phyloP scores from a whole-genome alignment of 768 basidiomycete species.

The Suillus clintonianus region DNA sequence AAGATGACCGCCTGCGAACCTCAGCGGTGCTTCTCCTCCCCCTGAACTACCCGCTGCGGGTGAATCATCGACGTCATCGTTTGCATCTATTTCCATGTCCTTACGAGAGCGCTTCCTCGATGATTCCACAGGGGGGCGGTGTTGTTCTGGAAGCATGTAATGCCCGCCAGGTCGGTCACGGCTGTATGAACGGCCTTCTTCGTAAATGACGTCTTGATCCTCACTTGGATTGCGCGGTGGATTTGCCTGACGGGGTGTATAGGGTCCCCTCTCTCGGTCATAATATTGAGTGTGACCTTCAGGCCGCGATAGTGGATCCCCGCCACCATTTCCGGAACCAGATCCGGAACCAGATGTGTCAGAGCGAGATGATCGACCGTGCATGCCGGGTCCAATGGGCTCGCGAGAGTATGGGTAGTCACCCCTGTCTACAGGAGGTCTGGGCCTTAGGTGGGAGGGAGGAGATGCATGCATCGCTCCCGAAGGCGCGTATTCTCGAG shows the following conservation, averaged over 20 bases:
- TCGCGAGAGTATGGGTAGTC: constrained; percentile 34
- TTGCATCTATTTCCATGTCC: constrained; percentile 66
- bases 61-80: constrained; percentile 43
- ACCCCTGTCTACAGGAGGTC: constrained; percentile 32
- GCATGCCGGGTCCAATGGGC: constrained; percentile 29
- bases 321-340: constrained; percentile 35
- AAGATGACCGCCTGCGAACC: constrained; percentile 39
- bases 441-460: constrained; percentile 40
- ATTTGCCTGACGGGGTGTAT: constrained; percentile 53
- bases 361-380: constrained; percentile 50
- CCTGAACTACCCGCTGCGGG: constrained; percentile 31
- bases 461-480: constrained; percentile 42
- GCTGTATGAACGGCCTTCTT: constrained; percentile 46
- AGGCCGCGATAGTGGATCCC: constrained; percentile 51
- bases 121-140: constrained; percentile 42
- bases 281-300: constrained; percentile 54
- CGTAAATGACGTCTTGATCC: constrained; percentile 54
- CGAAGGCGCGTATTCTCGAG: constrained; percentile 32
- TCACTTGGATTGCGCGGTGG: constrained; percentile 41
- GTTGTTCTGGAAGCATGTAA: constrained; percentile 37
- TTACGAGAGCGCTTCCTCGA: constrained; percentile 59
- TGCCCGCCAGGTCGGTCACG: constrained; percentile 40
- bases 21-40: constrained; percentile 29
- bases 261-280: constrained; percentile 50
- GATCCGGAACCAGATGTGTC: constrained; percentile 58